Evolutionary conservation across 805 yeast species (phyloP).

Genomic region (Saccharomycopsis amapae): DNA sequence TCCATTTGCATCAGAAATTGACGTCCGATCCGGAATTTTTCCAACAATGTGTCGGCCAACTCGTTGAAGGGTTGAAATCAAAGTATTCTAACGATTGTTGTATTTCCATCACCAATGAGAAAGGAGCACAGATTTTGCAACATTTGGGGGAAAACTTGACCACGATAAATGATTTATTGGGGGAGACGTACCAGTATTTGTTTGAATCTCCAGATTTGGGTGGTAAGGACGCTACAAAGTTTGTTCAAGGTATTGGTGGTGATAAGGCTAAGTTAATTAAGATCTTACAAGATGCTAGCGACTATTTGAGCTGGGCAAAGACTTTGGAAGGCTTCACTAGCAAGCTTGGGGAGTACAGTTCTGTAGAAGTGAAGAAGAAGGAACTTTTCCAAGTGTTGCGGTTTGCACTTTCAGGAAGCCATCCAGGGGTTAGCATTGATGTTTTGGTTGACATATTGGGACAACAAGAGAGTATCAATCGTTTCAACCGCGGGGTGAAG

Average conservation of each 20-base stretch:
- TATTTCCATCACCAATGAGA: slow-evolving; percentile 22
- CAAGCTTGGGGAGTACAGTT: slow-evolving; percentile 1
- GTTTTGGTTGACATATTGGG: slow-evolving; percentile 52
- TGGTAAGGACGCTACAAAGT: slow-evolving; percentile 9
- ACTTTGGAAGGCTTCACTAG: neutral
- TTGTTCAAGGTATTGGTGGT: neutral
- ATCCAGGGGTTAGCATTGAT: slow-evolving; percentile 64
- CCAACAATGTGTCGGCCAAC: slow-evolving; percentile 18
- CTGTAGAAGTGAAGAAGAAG: slow-evolving; percentile 28
- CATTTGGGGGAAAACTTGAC: slow-evolving; percentile 44
- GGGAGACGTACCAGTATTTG: slow-evolving; percentile 38
- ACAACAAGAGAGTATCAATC: slow-evolving; percentile 26
- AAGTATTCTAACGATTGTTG: neutral
- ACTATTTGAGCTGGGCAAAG: neutral
- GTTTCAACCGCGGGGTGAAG: neutral
- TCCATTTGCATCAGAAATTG: slow-evolving; percentile 45
- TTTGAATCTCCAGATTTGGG: slow-evolving; percentile 30
- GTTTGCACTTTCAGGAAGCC: slow-evolving; percentile 61
- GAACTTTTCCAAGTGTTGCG: slow-evolving; percentile 52
- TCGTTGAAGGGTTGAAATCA: slow-evolving; percentile 26
- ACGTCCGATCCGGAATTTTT: slow-evolving; percentile 26
- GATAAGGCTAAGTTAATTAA: neutral
- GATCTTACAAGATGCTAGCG: neutral
- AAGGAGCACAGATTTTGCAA: slow-evolving; percentile 35
- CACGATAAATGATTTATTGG: slow-evolving; percentile 44